phyloP scores from a whole-genome alignment of 106 monocot species.

The Gastrodia elata region DNA sequence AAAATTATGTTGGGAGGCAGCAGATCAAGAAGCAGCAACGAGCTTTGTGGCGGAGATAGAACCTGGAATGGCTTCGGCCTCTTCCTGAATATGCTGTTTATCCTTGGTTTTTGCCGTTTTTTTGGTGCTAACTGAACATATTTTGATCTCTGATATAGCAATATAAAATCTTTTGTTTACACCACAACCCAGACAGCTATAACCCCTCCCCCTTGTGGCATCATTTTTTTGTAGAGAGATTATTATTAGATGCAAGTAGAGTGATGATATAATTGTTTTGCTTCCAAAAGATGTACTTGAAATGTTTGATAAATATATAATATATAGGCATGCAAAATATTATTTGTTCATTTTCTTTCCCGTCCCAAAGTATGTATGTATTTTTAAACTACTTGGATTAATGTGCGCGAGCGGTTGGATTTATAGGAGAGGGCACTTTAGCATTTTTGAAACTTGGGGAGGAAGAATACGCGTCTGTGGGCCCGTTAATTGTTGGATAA shows the following conservation, averaged over 20 bases:
- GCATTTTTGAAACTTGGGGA: not conserved
- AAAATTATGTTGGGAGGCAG: slow-evolving; percentile 22
- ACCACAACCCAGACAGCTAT: not conserved
- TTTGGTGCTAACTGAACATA: slow-evolving; percentile 4
- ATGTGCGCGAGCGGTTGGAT: not conserved
- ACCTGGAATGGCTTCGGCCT: slow-evolving; percentile 21
- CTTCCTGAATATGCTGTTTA: not conserved
- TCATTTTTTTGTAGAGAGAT: slow-evolving; percentile 1
- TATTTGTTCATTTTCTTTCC: too few relatives aligned
- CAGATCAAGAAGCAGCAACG: not conserved
- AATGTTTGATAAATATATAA: not conserved
- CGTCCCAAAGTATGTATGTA: too few relatives aligned
- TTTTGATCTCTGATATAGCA: not conserved
- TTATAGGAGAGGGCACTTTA: not conserved
- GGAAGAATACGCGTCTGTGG: not conserved
- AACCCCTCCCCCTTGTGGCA: not conserved
- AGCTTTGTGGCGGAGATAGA: slow-evolving; percentile 12
- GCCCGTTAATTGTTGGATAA: not conserved
- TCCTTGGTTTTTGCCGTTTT: not conserved
- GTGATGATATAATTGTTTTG: not conserved
- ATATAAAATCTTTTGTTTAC: not conserved
- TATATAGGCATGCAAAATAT: too few relatives aligned
- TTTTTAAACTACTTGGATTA: too few relatives aligned
- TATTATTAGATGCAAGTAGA: not conserved
- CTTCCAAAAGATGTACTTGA: not conserved